Conservation (phyloP, 1,139 yeast species). For the Scheffersomyces quercinus region DNA sequence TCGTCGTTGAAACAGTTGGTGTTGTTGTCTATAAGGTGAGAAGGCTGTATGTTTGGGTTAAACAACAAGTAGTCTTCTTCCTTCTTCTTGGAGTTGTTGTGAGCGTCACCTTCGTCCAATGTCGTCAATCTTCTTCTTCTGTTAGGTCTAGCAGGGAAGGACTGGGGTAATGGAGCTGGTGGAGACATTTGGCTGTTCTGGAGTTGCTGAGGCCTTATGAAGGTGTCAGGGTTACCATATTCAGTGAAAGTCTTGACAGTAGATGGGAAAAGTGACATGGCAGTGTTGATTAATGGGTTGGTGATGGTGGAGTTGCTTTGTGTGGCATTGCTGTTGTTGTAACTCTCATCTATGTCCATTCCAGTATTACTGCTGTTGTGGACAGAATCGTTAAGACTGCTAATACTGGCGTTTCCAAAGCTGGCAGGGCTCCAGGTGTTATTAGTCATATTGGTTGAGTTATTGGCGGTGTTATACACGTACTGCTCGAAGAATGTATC, state of each 20-base stretch:
- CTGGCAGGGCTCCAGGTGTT: background rate
- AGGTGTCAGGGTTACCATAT: conserved; percentile 40
- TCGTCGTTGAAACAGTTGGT: conserved; percentile 16
- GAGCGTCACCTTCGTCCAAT: conserved; percentile 25
- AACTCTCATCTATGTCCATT: conserved; percentile 12
- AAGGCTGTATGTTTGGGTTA: conserved; percentile 48
- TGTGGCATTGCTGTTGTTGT: background rate
- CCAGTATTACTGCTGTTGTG: background rate
- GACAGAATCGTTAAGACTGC: conserved; percentile 3
- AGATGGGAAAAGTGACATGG: conserved; percentile 3
- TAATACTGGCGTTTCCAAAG: background rate
- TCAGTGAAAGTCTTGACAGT: conserved; percentile 34
- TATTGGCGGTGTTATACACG: conserved; percentile 6
- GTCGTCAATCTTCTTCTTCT: conserved; percentile 40
- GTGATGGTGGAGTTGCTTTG: too few species aligned
- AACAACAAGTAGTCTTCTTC: conserved; percentile 42
- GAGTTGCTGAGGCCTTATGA: conserved; percentile 12
- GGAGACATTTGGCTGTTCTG: conserved; percentile 16
- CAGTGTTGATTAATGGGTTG: background rate
- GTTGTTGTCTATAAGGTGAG: conserved; percentile 34
- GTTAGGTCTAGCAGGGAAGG: conserved; percentile 13
- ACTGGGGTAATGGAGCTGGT: conserved; percentile 12
- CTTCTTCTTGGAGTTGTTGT: conserved; percentile 19
- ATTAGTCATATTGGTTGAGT: background rate
- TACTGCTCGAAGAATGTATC: conserved; percentile 34